phyloP scores from a whole-genome alignment of 495 filamentous ascomycete species.

The Mycothermus thermophilus region DNA sequence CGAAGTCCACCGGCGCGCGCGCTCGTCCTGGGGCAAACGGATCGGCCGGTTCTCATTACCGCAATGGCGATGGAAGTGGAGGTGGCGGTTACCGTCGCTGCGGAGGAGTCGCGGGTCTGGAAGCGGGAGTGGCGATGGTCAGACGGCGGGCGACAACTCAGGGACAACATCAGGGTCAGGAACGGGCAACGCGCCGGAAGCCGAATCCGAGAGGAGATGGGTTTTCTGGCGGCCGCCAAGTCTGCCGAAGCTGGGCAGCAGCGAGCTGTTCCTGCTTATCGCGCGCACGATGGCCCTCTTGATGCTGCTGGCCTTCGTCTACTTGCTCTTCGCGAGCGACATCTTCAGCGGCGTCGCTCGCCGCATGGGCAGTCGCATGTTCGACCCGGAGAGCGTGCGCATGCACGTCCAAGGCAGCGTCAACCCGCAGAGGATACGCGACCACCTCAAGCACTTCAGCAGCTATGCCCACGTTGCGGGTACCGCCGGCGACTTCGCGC shows the following conservation, averaged over 20 bases:
- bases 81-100: slow-evolving; percentile 33
- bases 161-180: background rate
- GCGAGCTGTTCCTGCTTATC: slow-evolving; percentile 31
- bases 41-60: slow-evolving; percentile 28
- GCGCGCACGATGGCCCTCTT: slow-evolving; percentile 61
- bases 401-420: slow-evolving; percentile 56
- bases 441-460: slow-evolving; percentile 58
- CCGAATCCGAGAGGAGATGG: background rate
- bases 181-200: background rate
- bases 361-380: slow-evolving; percentile 36
- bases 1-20: slow-evolving; percentile 25
- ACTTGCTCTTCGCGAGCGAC: slow-evolving; percentile 72
- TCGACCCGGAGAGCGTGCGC: slow-evolving; percentile 54
- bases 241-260: slow-evolving; percentile 17
- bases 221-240: slow-evolving; percentile 4
- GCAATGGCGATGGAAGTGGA: slow-evolving; percentile 34
- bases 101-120: slow-evolving; percentile 16
- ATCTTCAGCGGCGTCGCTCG: slow-evolving; percentile 50
- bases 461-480: slow-evolving; percentile 78
- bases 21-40: slow-evolving; percentile 37
- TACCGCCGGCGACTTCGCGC: slow-evolving; percentile 71
- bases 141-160: background rate
- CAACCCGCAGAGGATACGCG: slow-evolving; percentile 50
- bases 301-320: slow-evolving; percentile 60
- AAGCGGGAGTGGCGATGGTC: background rate